Percentiles rank a stretch among this genome's conserved stretches.
These are phyloP conservation scores for Periconia sp. DNA, from an alignment of 2,329 filamentous ascomycete genomes.

Conservation along the genomic window DNA sequence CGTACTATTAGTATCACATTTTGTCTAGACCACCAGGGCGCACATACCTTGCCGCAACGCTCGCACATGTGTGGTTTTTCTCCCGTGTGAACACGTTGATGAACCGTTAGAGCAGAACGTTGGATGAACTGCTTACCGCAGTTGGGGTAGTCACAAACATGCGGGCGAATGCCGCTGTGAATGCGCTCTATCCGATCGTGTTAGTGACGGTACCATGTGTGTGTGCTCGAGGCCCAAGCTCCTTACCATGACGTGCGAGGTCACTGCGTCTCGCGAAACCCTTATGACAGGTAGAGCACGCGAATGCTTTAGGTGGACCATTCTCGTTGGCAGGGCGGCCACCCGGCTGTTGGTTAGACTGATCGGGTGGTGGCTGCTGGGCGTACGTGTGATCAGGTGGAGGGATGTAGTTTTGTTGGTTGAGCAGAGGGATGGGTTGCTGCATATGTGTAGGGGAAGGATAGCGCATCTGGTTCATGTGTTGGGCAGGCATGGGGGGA, in stretches of 20 bases:
- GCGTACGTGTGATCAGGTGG: constrained; percentile 52
- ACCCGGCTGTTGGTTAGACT: constrained; percentile 36
- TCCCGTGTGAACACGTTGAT: constrained; percentile 92
- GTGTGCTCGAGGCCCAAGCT: constrained; percentile 35
- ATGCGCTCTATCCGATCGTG: constrained; percentile 73
- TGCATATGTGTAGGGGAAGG: constrained; percentile 55
- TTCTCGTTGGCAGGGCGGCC: constrained; percentile 49
- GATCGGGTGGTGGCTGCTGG: constrained; percentile 41
- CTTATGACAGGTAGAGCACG: constrained; percentile 87
- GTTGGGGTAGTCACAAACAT: constrained; percentile 84
- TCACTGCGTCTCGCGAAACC: constrained; percentile 93
- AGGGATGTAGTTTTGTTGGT: constrained; percentile 58
- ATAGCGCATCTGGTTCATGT: constrained; percentile 56
- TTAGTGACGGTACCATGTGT: constrained; percentile 33
- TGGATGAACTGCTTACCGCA: constrained; percentile 98
- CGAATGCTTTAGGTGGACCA: constrained; percentile 72
- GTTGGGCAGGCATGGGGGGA: constrained; percentile 51
- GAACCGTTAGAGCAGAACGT: constrained; percentile 90
- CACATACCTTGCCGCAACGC: constrained; percentile 84
- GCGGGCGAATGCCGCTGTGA: constrained; percentile 85
- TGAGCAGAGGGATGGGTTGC: constrained; percentile 56
- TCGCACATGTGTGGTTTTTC: constrained; percentile 99
- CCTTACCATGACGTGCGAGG: constrained; percentile 87
- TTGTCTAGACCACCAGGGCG: constrained; percentile 1
- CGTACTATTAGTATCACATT: constrained; percentile 24